Conservation (phyloP, 1,284 basidiomycete genomes). For the Flammula alnicola region DNA sequence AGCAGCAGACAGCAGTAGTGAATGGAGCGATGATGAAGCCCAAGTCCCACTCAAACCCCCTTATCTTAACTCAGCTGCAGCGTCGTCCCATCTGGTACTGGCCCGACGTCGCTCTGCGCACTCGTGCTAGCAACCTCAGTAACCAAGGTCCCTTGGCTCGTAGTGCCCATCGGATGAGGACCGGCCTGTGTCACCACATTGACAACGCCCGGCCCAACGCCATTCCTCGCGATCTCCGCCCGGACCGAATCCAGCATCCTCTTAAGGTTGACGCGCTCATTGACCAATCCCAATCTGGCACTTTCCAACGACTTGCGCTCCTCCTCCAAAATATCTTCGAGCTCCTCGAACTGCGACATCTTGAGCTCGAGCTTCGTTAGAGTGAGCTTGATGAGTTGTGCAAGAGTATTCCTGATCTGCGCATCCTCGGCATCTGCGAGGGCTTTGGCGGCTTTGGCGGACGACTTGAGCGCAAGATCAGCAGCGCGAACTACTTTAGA, state of each 20-base stretch:
- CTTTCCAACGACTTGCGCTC: slow-evolving; percentile 80
- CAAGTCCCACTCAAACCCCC: too few species aligned
- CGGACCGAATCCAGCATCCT: slow-evolving; percentile 69
- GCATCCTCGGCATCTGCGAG: slow-evolving; percentile 88
- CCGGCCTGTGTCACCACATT: slow-evolving; percentile 29
- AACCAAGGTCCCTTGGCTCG: slow-evolving; percentile 59
- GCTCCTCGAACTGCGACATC: slow-evolving; percentile 88
- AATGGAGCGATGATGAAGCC: neutral
- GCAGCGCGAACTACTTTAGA: slow-evolving; percentile 83
- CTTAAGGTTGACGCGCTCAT: slow-evolving; percentile 67
- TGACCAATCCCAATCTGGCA: slow-evolving; percentile 67
- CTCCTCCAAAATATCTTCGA: slow-evolving; percentile 88
- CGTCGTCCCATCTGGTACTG: slow-evolving; percentile 49
- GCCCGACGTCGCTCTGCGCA: slow-evolving; percentile 48
- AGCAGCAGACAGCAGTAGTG: neutral
- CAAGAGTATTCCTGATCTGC: slow-evolving; percentile 82
- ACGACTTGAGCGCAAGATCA: slow-evolving; percentile 84
- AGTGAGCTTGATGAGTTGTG: slow-evolving; percentile 89
- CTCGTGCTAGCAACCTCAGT: slow-evolving; percentile 50
- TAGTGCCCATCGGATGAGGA: slow-evolving; percentile 49
- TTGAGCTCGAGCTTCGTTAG: slow-evolving; percentile 94
- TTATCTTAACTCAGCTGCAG: slow-evolving; percentile 48
- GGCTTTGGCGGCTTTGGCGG: slow-evolving; percentile 83
- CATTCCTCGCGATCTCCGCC: slow-evolving; percentile 63
- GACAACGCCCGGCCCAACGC: slow-evolving; percentile 24